Base-by-base conservation (phyloP, 495 filamentous ascomycete genomes). In the Xylaria acuta region DNA sequence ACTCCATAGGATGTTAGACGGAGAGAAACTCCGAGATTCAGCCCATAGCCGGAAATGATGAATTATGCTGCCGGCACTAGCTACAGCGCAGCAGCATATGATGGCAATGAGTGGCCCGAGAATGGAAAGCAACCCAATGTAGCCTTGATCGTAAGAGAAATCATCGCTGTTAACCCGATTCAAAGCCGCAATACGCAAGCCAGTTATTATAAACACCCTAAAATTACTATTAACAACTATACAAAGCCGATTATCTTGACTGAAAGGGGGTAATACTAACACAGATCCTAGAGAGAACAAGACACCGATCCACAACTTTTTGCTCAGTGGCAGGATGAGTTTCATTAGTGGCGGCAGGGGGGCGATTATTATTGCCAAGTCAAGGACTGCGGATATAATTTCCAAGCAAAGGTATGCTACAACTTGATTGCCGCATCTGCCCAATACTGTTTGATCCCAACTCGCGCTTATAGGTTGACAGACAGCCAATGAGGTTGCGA, bases 41-140 rank as follows among this genome's bases (percentile, higher is more conserved):
- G 54, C 54, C 30, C 54, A 59, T 18, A 9, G 18, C 30, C 12
- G 0, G 32, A 41, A 63, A 22, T 11, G 59, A 12, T 3, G 36
- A 38, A 30, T n/a, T 60, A 38, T 18, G 6, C 1, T 38, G 18
- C 12, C 12, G 32, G 62, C 62, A 45, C 38, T 27, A 20, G n/a
- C 40, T 18, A 40, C 32, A 20, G 40, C 32, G 40, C 22, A 64
- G 27, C 62, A 64, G 62, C 62, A 64, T 47, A 64, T 30, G 16
- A 64, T 64, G 11, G 62, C 40, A 18, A 64, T 18, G 4, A 64
- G 62, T 20, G 62, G 38, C 5, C 38, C 62, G 32, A 64, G 27
- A 47, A 64, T 27, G 9, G 62, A 64, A 20, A 64, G 62, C 16
- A 64, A 30, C 62, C 62, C 62, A 64, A 64, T 64, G 18, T 64